Evolutionary conservation across 345 rosid species (phyloP).

Genomic region (Salix caprea): DNA sequence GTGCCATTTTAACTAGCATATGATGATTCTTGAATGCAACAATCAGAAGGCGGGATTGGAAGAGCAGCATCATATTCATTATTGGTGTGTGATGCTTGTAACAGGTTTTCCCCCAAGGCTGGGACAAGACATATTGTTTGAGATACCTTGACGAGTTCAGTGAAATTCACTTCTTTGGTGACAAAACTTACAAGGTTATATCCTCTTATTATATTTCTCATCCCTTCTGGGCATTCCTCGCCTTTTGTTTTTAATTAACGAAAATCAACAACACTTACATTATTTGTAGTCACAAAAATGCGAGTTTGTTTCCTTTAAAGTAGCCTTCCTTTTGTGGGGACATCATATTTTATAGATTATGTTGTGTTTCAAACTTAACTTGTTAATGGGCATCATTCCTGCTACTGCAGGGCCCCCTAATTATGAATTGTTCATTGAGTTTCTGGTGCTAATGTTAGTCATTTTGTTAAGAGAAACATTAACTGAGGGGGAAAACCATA

Average conservation of each 20-base stretch:
- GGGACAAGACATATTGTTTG: conserved; percentile 99
- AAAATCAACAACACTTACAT: background rate
- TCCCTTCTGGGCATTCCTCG: background rate
- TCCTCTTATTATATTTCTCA: background rate
- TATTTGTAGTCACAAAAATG: background rate
- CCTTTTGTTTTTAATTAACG: background rate
- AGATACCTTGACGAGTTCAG: conserved; percentile 67
- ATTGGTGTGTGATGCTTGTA: conserved; percentile 10
- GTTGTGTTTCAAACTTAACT: background rate
- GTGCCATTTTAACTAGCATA: conserved; percentile 22
- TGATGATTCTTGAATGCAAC: conserved; percentile 12
- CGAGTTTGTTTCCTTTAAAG: background rate
- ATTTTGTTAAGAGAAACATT: background rate
- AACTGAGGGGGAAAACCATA: background rate
- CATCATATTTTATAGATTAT: background rate
- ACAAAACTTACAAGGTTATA: conserved; percentile 88
- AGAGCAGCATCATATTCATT: background rate
- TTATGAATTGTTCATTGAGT: background rate
- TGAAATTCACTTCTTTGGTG: conserved; percentile 97
- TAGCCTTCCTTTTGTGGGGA: background rate
- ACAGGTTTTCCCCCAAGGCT: conserved; percentile 92
- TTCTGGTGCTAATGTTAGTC: background rate
- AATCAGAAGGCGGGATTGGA: background rate
- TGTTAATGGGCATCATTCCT: too few species aligned
- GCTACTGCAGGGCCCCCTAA: background rate